Base-by-base conservation (phyloP, 495 filamentous ascomycete genomes). In the Cercophora sp. region DNA sequence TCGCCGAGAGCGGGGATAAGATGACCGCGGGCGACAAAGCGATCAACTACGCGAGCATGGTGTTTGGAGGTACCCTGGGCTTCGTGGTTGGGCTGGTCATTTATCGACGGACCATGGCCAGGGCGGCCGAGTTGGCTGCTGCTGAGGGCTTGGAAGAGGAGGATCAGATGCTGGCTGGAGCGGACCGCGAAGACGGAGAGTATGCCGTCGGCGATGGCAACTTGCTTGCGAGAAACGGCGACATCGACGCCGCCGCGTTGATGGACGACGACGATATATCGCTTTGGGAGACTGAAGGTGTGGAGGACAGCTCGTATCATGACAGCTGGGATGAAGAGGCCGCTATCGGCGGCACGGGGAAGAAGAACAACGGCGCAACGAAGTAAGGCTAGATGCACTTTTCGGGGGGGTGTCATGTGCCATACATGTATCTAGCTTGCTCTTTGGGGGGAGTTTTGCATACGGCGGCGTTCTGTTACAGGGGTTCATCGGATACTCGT, bases 71-170 rank as follows among this genome's bases (percentile, higher is more conserved):
- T 34, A 53, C 83, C 10, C 69, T 95, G 34, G 94, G 94, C 19
- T 71, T 85, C 11, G 77, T 76, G 20, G 90, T 92, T 0, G 91
- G 89, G 0, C 85, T 81, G 70, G 77, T 91, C 65, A 95, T 98
- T 56, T 98, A 96, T 72, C 79, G 74, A 61, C 80, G 85, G 52
- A 97, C 94, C 10, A 81, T 94, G 71, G 82, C 86, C 44, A 80
- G 93, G 4, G 89, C 93, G 5, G 79, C 80, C 45, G 83, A 96
- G 67, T 78, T 98, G 9, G 92, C 96, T 59, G 78, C 76, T n/a
- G 86, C 89, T 58, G 91, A 92, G 64, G 80, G 58, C n/a, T n/a
- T 77, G 63, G 56, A 71, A 70, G 35, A 41, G 11, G 56, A 57
- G 25, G 56, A 52, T 8, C 53, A 47, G 9, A 48, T 60, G 25